Evolutionary conservation across 2,329 filamentous ascomycete genomes (phyloP).

Genomic region (Aspergillus sergii): DNA sequence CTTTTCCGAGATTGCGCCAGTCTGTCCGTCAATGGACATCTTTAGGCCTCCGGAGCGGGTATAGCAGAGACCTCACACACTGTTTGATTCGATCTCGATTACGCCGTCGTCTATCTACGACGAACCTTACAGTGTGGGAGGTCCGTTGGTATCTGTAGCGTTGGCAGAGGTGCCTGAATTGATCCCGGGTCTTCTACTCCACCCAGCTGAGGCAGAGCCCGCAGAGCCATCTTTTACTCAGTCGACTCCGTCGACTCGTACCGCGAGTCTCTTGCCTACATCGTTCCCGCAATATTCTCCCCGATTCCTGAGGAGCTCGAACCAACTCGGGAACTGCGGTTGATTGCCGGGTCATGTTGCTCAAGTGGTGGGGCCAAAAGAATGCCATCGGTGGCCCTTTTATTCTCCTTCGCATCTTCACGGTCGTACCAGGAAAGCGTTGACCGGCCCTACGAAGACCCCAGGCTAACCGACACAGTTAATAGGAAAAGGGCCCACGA

Average conservation of each 20-base stretch:
- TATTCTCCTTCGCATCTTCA: neutral
- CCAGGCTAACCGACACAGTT: slow-evolving; percentile 9
- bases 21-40: neutral
- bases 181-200: slow-evolving; percentile 12
- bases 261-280: slow-evolving; percentile 9
- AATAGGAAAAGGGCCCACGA: slow-evolving; percentile 24
- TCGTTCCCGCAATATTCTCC: slow-evolving; percentile 13
- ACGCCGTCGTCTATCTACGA: slow-evolving; percentile 13
- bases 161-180: slow-evolving; percentile 17
- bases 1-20: slow-evolving; percentile 4
- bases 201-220: slow-evolving; percentile 12
- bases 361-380: slow-evolving; percentile 14
- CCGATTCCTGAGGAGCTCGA: slow-evolving; percentile 18
- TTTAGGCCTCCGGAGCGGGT: slow-evolving; percentile 4
- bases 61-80: slow-evolving; percentile 12
- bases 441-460: neutral
- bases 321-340: slow-evolving; percentile 5
- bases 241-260: slow-evolving; percentile 1
- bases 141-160: slow-evolving; percentile 17
- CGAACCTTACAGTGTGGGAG: slow-evolving; percentile 10
- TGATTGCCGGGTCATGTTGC: slow-evolving; percentile 10
- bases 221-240: neutral
- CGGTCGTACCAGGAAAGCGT: neutral
- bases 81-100: slow-evolving; percentile 9
- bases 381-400: neutral